Percentiles rank a stretch among this genome's conserved stretches.
These are phyloP conservation scores for Penicillium oxalicum DNA, from an alignment of 2,329 filamentous ascomycete genomes.

Conservation along the genomic window DNA sequence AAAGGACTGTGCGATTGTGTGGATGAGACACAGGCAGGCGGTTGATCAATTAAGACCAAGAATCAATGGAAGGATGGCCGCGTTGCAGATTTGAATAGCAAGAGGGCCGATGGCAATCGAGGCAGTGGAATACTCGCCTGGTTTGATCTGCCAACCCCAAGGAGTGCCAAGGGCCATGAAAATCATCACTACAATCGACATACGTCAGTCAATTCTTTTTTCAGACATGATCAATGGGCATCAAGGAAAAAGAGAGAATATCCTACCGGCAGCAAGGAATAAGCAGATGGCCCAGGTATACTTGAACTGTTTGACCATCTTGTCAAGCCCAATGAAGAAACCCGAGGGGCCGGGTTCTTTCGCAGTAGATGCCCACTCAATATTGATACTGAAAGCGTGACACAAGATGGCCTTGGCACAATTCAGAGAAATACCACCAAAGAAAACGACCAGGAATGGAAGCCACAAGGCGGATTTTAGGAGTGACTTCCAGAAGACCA, in stretches of 20 bases:
- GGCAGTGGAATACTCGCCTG: conserved; percentile 11
- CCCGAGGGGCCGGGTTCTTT: conserved; percentile 71
- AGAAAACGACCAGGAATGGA: conserved; percentile 64
- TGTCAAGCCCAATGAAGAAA: conserved; percentile 78
- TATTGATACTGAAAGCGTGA: conserved; percentile 81
- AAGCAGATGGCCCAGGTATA: conserved; percentile 50
- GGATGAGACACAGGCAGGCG: no score
- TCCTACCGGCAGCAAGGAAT: conserved; percentile 7
- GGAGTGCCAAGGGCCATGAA: conserved; percentile 26
- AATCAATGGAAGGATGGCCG: conserved; percentile 8
- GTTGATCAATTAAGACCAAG: conserved; percentile 7
- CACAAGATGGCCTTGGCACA: conserved; percentile 61
- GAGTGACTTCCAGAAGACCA: conserved; percentile 45
- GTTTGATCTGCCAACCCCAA: conserved; percentile 38
- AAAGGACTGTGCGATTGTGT: no score
- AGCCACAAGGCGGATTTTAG: conserved; percentile 59
- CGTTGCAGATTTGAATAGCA: conserved; percentile 35
- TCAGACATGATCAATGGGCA: neutral
- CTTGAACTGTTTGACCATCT: conserved; percentile 73
- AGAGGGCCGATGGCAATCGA: conserved; percentile 68
- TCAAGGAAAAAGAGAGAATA: conserved; percentile 8
- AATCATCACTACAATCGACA: conserved; percentile 19
- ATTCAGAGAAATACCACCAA: conserved; percentile 76
- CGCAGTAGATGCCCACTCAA: conserved; percentile 77
- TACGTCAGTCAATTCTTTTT: neutral